These are phyloP conservation scores for Xylariaceae sp. DNA, from an alignment of 2,329 filamentous ascomycete species.

Conservation along the genomic window DNA sequence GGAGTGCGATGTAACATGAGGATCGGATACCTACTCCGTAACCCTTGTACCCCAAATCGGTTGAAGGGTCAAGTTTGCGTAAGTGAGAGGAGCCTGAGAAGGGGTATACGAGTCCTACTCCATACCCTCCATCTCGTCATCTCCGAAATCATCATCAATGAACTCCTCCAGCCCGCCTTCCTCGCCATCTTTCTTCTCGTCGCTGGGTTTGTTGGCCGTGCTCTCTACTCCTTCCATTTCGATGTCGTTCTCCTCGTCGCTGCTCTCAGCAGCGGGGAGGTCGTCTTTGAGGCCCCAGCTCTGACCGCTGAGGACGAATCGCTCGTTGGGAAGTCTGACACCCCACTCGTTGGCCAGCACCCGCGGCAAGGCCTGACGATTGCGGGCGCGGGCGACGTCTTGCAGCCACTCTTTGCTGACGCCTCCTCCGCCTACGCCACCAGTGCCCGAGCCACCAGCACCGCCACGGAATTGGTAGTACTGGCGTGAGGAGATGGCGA, in stretches of 20 bases:
- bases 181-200: slow-evolving; percentile 43
- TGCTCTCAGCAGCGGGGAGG: slow-evolving; percentile 47
- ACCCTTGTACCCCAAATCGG: background rate
- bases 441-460: slow-evolving; percentile 40
- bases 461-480: slow-evolving; percentile 64
- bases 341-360: slow-evolving; percentile 65
- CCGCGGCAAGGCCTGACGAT: slow-evolving; percentile 61
- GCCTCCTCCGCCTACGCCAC: slow-evolving; percentile 43
- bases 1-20: too few relatives aligned
- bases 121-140: slow-evolving; percentile 50
- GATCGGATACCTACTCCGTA: too few relatives aligned
- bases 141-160: slow-evolving; percentile 49
- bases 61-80: background rate
- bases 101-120: slow-evolving; percentile 14
- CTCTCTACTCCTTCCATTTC: slow-evolving; percentile 46
- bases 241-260: slow-evolving; percentile 35
- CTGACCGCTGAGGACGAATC: slow-evolving; percentile 63
- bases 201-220: slow-evolving; percentile 39
- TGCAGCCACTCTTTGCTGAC: slow-evolving; percentile 72
- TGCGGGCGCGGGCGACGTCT: slow-evolving; percentile 68
- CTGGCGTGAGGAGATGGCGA: slow-evolving; percentile 67
- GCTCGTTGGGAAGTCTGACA: slow-evolving; percentile 61
- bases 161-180: slow-evolving; percentile 50
- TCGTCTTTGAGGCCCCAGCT: slow-evolving; percentile 61
- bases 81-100: background rate